A percentile compares a stretch with the other conserved stretches of the same genome.
Conservation (phyloP, 352 stramenopile species). For the Globisporangium solare region DNA sequence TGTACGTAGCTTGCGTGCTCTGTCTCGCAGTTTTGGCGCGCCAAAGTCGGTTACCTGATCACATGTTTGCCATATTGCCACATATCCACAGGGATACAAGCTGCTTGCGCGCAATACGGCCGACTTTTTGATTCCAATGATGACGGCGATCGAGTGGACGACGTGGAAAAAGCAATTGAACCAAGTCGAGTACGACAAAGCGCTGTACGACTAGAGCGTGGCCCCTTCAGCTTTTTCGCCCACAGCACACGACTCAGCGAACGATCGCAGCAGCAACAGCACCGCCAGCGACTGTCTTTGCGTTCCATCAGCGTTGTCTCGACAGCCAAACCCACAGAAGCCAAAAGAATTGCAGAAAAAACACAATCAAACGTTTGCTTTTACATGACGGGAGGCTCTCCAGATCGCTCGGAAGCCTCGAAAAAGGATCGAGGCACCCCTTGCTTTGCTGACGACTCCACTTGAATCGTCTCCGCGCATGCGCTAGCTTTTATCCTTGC, state of each 20-base stretch:
- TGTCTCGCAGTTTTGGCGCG: background rate
- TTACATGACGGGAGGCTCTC: constrained; percentile 5
- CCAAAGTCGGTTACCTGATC: too few species aligned
- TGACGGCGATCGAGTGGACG: constrained; percentile 78
- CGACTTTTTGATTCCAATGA: constrained; percentile 76
- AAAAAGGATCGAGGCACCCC: background rate
- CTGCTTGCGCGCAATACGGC: constrained; percentile 70
- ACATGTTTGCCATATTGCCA: background rate
- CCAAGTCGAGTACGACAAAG: constrained; percentile 70
- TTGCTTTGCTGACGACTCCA: background rate
- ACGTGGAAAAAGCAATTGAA: constrained; percentile 82
- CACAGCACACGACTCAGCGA: background rate
- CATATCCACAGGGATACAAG: constrained; percentile 50
- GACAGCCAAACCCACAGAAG: constrained; percentile 1
- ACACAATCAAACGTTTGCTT: constrained; percentile 15
- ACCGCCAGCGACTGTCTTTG: background rate
- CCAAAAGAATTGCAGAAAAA: constrained; percentile 11
- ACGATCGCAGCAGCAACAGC: constrained; percentile 1
- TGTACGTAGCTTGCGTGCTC: constrained; percentile 25
- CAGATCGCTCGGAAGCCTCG: background rate
- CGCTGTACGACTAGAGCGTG: constrained; percentile 46
- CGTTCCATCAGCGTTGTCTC: background rate
- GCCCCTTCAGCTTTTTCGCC: constrained; percentile 14
- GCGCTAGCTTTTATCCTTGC: background rate
- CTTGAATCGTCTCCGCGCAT: background rate